A percentile compares a stretch with the other conserved stretches of the same genome.
These are phyloP conservation scores for Scheffersomyces titani DNA, from an alignment of 1,139 yeast genomes.

Conservation along the genomic window DNA sequence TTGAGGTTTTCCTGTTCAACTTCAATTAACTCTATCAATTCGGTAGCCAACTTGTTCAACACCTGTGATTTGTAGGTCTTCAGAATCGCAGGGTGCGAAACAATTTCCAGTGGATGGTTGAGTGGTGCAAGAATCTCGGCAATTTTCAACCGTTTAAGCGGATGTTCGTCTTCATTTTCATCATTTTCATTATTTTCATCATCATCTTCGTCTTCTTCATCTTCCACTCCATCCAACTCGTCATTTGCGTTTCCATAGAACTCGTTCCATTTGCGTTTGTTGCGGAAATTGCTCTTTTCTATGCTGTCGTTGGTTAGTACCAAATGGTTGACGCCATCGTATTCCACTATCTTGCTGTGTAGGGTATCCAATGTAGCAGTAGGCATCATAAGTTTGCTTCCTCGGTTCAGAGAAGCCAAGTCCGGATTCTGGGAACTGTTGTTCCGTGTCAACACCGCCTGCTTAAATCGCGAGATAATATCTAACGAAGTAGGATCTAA, in stretches of 20 bases:
- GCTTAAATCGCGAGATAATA: slow-evolving; percentile 40
- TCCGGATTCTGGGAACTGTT: slow-evolving; percentile 1
- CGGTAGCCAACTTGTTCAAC: slow-evolving; percentile 59
- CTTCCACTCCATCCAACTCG: slow-evolving; percentile 11
- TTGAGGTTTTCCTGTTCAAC: slow-evolving; percentile 77
- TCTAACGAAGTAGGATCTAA: slow-evolving; percentile 43
- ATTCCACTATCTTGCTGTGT: slow-evolving; percentile 40
- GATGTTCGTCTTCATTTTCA: slow-evolving; percentile 33
- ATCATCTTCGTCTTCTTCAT: slow-evolving; percentile 10
- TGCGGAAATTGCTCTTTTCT: slow-evolving; percentile 26
- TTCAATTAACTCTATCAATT: slow-evolving; percentile 75
- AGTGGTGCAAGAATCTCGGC: slow-evolving; percentile 74
- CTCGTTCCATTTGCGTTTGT: slow-evolving; percentile 42
- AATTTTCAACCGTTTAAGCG: slow-evolving; percentile 37
- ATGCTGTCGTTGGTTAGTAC: slow-evolving; percentile 40
- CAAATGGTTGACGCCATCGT: slow-evolving; percentile 41
- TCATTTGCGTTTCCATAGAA: slow-evolving; percentile 18
- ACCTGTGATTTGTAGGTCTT: slow-evolving; percentile 59
- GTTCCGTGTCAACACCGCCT: slow-evolving; percentile 30
- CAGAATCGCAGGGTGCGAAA: slow-evolving; percentile 68
- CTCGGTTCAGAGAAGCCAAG: slow-evolving; percentile 34
- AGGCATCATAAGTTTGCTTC: slow-evolving; percentile 30
- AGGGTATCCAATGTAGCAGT: slow-evolving; percentile 23
- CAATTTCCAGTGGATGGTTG: slow-evolving; percentile 76
- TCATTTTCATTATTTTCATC: slow-evolving; percentile 20